These are phyloP conservation scores for Naganishia kalamii DNA, from an alignment of 768 basidiomycete species.

Conservation along the genomic window DNA sequence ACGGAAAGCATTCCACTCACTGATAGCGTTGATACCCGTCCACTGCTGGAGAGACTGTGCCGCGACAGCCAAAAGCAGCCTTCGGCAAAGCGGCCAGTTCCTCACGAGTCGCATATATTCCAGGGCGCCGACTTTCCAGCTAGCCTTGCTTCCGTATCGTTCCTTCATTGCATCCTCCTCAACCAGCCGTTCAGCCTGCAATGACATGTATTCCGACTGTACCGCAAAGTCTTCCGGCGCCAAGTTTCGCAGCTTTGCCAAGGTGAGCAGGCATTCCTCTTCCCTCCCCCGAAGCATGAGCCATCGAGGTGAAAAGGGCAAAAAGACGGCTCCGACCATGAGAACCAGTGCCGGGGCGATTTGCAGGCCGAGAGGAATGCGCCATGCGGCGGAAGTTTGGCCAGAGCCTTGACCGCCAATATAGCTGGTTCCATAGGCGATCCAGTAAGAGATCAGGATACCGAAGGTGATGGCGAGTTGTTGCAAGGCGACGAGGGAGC, in stretches of 20 bases:
- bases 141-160: conserved; percentile 42
- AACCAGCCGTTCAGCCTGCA: conserved; percentile 65
- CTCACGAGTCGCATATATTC: conserved; percentile 61
- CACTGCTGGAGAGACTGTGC: conserved; percentile 78
- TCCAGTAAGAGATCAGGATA: conserved; percentile 61
- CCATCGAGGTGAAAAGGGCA: conserved; percentile 72
- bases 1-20: neutral
- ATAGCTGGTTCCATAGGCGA: conserved; percentile 57
- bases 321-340: conserved; percentile 63
- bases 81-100: conserved; percentile 53
- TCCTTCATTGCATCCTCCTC: conserved; percentile 65
- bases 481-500: conserved; percentile 71
- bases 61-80: conserved; percentile 56
- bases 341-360: conserved; percentile 67
- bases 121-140: conserved; percentile 59
- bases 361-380: conserved; percentile 67
- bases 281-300: conserved; percentile 66
- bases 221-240: conserved; percentile 53
- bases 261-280: conserved; percentile 62
- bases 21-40: conserved; percentile 62
- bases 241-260: conserved; percentile 58
- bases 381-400: conserved; percentile 68
- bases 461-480: conserved; percentile 76
- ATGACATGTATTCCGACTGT: conserved; percentile 44
- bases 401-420: conserved; percentile 49